These are phyloP conservation scores for Termitomyces sp. DNA, from an alignment of 768 basidiomycete species.

Conservation along the genomic window DNA sequence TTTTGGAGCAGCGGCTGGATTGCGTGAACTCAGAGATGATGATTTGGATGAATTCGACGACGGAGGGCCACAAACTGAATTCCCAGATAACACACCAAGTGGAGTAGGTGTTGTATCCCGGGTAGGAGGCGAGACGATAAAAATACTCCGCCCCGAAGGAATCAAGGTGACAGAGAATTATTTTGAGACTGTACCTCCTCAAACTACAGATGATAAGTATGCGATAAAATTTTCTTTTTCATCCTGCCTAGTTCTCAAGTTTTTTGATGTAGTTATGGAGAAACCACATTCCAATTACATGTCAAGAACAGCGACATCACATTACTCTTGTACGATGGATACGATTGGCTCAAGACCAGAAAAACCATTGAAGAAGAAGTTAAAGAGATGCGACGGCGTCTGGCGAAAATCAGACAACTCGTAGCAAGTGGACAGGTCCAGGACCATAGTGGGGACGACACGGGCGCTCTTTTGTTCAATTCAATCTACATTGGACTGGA, in stretches of 20 bases:
- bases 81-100: constrained; percentile 22
- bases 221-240: constrained; percentile 11
- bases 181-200: constrained; percentile 63
- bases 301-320: constrained; percentile 61
- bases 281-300: constrained; percentile 50
- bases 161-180: constrained; percentile 73
- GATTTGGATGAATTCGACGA: constrained; percentile 66
- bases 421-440: constrained; percentile 87
- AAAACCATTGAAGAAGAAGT: constrained; percentile 85
- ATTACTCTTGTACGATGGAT: constrained; percentile 86
- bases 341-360: constrained; percentile 89
- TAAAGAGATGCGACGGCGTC: constrained; percentile 79
- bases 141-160: constrained; percentile 61
- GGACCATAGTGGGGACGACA: constrained; percentile 70
- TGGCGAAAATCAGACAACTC: constrained; percentile 89
- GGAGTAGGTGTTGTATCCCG: constrained; percentile 50
- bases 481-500: constrained; percentile 93
- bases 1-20: constrained; percentile 74
- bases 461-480: constrained; percentile 83
- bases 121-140: constrained; percentile 83
- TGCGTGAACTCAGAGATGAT: constrained; percentile 70
- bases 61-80: constrained; percentile 26
- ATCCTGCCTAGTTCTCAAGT: background rate
- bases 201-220: constrained; percentile 46
- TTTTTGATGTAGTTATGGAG: constrained; percentile 32